A percentile compares a stretch with the other conserved stretches of the same genome.
phyloP scores from a whole-genome alignment of 345 rosid species.

The Clausena lansium region DNA sequence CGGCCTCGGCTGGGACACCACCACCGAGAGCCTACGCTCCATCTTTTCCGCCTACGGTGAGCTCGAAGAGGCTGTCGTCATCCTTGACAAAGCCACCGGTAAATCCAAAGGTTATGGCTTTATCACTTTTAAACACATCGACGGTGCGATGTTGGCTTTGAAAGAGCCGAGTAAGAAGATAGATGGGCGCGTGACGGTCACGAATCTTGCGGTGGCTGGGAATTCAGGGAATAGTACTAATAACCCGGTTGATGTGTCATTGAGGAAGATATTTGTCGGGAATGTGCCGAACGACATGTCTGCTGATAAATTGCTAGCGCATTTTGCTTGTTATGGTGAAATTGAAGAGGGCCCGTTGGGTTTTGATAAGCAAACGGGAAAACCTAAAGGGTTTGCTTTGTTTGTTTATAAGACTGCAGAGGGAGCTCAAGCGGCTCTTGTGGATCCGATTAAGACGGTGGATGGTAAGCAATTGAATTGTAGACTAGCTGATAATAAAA shows the following conservation, averaged over 20 bases:
- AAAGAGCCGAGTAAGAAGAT: conserved; percentile 84
- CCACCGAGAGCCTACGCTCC: conserved; percentile 59
- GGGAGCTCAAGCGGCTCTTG: conserved; percentile 77
- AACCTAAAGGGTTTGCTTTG: conserved; percentile 75
- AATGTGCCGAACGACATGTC: conserved; percentile 76
- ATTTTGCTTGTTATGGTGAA: conserved; percentile 67
- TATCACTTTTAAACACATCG: conserved; percentile 63
- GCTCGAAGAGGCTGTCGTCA: conserved; percentile 74
- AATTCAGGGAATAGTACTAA: conserved; percentile 42
- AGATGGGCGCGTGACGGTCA: conserved; percentile 71
- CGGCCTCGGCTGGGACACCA: conserved; percentile 88
- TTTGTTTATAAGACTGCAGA: conserved; percentile 78
- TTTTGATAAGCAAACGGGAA: conserved; percentile 82
- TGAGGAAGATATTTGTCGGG: conserved; percentile 82
- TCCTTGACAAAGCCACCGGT: conserved; percentile 64
- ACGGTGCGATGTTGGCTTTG: conserved; percentile 69
- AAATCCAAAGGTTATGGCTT: conserved; percentile 88
- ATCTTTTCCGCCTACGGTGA: conserved; percentile 69
- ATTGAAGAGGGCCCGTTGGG: conserved; percentile 92
- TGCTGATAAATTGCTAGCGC: conserved; percentile 57
- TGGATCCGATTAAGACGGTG: conserved; percentile 65
- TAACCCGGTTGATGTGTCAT: conserved; percentile 44
- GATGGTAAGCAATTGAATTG: conserved; percentile 77
- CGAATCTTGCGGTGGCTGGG: conserved; percentile 80
- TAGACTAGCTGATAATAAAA: conserved; percentile 75